Conservation (phyloP, 2,329 filamentous ascomycete genomes). For the Neurospora crassa region DNA sequence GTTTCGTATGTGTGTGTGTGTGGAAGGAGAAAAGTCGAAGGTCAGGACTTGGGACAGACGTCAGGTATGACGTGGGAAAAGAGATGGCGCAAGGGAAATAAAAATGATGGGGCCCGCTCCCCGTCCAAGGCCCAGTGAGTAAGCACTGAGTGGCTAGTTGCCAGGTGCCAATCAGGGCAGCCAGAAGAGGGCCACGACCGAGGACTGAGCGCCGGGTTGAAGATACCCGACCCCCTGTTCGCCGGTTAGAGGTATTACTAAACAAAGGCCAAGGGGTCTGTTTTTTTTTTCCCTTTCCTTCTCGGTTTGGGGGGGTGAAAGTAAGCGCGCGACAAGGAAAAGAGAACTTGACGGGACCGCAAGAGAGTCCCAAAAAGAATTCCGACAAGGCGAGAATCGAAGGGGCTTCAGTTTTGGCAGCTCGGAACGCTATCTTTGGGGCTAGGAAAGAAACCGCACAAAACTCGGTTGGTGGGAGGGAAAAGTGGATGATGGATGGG, state of each 20-base stretch:
- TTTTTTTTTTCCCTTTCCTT: neutral
- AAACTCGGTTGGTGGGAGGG: neutral
- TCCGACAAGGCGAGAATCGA: neutral
- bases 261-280: neutral
- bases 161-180: neutral
- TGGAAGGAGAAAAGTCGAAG: slow-evolving; percentile 8
- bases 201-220: neutral
- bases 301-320: neutral
- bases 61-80: slow-evolving; percentile 23
- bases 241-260: neutral
- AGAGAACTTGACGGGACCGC: neutral
- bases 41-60: slow-evolving; percentile 18
- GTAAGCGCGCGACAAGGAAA: neutral
- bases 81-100: slow-evolving; percentile 20
- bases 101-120: slow-evolving; percentile 16
- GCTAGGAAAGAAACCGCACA: neutral
- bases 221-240: neutral
- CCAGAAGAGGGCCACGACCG: neutral
- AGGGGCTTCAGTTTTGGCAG: neutral
- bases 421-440: neutral
- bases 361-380: neutral
- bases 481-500: neutral
- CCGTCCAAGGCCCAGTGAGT: neutral
- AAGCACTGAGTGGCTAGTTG: neutral
- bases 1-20: slow-evolving; percentile 9